Evolutionary conservation across 208 protist species (phyloP).

Genomic region (Leishmania gerbilli): DNA sequence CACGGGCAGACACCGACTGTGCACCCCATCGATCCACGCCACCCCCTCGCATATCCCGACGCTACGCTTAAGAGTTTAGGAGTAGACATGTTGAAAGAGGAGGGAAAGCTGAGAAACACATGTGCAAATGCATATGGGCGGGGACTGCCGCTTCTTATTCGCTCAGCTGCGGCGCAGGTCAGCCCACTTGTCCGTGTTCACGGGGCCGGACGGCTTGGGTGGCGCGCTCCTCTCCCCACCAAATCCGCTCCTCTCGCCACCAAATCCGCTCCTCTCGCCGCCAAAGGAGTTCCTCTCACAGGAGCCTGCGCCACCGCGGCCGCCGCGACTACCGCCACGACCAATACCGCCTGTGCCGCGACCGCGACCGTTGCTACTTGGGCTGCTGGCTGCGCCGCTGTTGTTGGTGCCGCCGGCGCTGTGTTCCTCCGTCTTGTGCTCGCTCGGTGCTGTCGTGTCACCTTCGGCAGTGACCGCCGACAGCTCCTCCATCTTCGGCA

Average conservation of each 20-base stretch:
- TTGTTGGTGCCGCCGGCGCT: not conserved
- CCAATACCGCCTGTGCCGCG: conserved; percentile 23
- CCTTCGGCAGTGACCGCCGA: conserved; percentile 6
- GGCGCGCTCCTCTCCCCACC: not conserved
- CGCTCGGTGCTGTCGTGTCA: conserved; percentile 13
- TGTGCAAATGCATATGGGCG: not conserved
- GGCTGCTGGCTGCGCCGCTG: conserved; percentile 9
- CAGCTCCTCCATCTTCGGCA: conserved; percentile 25
- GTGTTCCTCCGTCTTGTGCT: not conserved
- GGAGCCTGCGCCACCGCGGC: conserved; percentile 20
- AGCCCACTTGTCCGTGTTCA: conserved; percentile 29
- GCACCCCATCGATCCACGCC: not conserved
- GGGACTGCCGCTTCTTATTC: not conserved
- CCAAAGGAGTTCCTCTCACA: not conserved
- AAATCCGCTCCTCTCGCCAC: not conserved
- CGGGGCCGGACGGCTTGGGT: conserved; percentile 12
- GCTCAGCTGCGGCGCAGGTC: conserved; percentile 30
- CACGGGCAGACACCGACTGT: not conserved
- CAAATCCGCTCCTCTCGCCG: conserved; percentile 3
- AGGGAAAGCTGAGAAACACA: not conserved
- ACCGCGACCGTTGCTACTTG: conserved; percentile 22
- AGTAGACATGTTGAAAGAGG: not conserved
- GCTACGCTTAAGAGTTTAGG: not conserved
- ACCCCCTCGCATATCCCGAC: not conserved
- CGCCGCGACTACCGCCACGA: conserved; percentile 22